Evolutionary conservation across 202 grass and related monocot species (phyloP), one percentile per base, ranked within the genome.

Genomic region (Hordeum pubiflorum): DNA sequence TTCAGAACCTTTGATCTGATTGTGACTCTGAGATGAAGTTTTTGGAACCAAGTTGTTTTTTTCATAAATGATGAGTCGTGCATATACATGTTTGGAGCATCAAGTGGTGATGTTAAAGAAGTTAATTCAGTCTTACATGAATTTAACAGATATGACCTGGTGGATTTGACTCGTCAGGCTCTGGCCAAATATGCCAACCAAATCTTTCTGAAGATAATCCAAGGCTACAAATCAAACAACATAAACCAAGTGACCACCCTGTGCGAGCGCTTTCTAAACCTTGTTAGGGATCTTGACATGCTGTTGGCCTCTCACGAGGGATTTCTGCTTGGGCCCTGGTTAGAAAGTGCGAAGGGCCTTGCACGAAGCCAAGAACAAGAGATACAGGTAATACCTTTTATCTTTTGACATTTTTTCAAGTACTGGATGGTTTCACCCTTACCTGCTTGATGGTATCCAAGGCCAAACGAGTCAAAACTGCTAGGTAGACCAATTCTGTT

Each of bases 161-260:
- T 97, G 65, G 93, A 97, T 83, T 86, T 97, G 62, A 93, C 93
- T 74, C 86, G 93, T 27, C 93, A 93, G 79, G 86, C 87, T 86
- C 84, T 97, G 37, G 86, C 90, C 56, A 97, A 97, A 76, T 91
- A 93, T 82, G 84, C 88, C 63, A 97, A 97, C 34, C n/a, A 91
- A 72, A 58, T 97, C 40, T 93, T 97, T 41, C 2, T 86, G 13
- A 81, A 82, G 80, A 84, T 87, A 22, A 89, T 93, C 34, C 39
- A 97, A 83, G 81, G 79, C 65, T 93, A 89, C 43, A 87, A 83
- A 72, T 82, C 74, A 75, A 87, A 83, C 66, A 79, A 75, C 59
- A 69, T 79, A 50, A 86, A 76, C 39, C 82, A 87, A 87, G 79
- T 93, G 52, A 79, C 20, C 59, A 66, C 36, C 56, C 56, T 89